Percentiles rank a stretch among this genome's conserved stretches.
phyloP scores from a whole-genome alignment of 441 rosid genomes.

The Erodium moschatum region DNA sequence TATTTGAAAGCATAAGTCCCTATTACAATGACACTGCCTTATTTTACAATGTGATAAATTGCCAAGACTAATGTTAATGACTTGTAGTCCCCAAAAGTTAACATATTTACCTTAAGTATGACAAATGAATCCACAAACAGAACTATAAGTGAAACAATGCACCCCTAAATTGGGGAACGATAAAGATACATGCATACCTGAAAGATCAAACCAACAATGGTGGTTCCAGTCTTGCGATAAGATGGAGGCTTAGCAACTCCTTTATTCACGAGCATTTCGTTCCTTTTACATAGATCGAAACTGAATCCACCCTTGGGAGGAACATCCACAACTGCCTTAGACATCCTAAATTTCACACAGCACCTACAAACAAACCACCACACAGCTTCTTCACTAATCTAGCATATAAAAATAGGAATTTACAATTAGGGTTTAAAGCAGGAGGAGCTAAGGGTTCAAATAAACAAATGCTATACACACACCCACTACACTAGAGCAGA shows the following conservation, averaged over 20 bases:
- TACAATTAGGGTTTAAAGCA: neutral
- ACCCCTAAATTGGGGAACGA: neutral
- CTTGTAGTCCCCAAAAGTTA: neutral
- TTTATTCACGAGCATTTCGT: slow-evolving; percentile 57
- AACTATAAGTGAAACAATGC: neutral
- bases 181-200: slow-evolving; percentile 37
- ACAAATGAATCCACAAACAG: neutral
- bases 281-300: slow-evolving; percentile 18
- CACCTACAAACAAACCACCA: neutral
- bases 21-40: neutral
- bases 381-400: neutral
- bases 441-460: neutral
- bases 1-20: neutral
- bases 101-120: neutral
- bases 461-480: neutral
- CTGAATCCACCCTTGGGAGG: slow-evolving; percentile 21
- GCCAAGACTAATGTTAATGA: neutral
- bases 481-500: neutral
- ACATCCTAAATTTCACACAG: slow-evolving; percentile 14
- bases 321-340: slow-evolving; percentile 10
- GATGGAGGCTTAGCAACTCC: slow-evolving; percentile 59
- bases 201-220: slow-evolving; percentile 82
- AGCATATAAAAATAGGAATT: neutral
- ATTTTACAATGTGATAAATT: neutral
- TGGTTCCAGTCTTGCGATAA: slow-evolving; percentile 81